Conservation (phyloP, 495 filamentous ascomycete species). For the Xylaria grammica region DNA sequence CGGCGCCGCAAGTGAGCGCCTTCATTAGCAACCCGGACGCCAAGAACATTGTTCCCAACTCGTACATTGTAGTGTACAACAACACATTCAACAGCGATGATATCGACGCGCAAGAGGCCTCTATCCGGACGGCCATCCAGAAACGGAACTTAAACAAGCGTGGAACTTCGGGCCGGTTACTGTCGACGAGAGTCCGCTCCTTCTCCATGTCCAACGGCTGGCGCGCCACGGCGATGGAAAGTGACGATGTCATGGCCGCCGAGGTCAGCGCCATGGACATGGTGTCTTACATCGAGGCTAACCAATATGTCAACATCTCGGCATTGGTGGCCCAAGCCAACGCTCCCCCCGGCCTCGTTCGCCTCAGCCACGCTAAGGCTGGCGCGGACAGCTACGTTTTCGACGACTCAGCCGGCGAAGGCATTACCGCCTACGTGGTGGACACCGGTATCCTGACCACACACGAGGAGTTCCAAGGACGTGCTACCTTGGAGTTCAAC, state of each 20-base stretch:
- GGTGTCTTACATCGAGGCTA: constrained; percentile 57
- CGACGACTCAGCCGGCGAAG: constrained; percentile 47
- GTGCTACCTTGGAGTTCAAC: constrained; percentile 45
- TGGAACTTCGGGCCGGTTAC: constrained; percentile 42
- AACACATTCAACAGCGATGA: constrained; percentile 46
- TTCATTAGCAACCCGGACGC: constrained; percentile 51
- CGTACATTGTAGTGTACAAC: constrained; percentile 59
- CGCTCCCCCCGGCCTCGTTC: constrained; percentile 48
- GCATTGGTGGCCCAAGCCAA: constrained; percentile 42
- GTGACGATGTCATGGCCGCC: constrained; percentile 51
- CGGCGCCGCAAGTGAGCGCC: constrained; percentile 41
- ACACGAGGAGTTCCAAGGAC: constrained; percentile 52
- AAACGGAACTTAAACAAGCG: constrained; percentile 56
- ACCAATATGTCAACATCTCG: constrained; percentile 44
- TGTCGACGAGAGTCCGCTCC: constrained; percentile 47
- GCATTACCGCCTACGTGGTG: constrained; percentile 55
- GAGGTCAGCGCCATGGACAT: constrained; percentile 48
- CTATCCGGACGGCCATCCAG: constrained; percentile 47
- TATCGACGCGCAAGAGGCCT: constrained; percentile 46
- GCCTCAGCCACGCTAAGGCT: constrained; percentile 44
- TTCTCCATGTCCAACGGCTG: constrained; percentile 48
- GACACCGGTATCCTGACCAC: constrained; percentile 56
- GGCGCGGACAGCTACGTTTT: constrained; percentile 46
- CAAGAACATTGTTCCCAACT: constrained; percentile 47
- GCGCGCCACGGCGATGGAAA: constrained; percentile 56